Evolutionary conservation across 73 alveolate genomes (phyloP), one percentile per base, ranked within the genome.

Genomic region (Breviolum minutum): DNA sequence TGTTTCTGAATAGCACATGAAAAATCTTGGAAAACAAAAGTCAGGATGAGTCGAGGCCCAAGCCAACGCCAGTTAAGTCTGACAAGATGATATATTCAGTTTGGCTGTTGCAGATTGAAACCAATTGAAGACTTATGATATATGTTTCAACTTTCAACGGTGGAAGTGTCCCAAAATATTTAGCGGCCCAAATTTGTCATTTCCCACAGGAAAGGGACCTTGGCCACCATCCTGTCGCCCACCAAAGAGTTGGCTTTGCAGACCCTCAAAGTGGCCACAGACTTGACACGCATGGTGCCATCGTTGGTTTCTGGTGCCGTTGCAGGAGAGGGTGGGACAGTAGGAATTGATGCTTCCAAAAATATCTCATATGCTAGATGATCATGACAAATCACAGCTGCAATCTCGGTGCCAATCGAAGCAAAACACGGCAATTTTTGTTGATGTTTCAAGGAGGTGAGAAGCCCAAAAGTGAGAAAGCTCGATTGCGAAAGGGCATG

Each of bases 381-480:
- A n/a, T n/a, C n/a, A n/a, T n/a, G n/a, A n/a, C n/a, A n/a, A n/a
- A n/a, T n/a, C n/a, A n/a, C n/a, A n/a, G n/a, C n/a, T n/a, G n/a
- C n/a, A n/a, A n/a, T n/a, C n/a, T n/a, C n/a, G n/a, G n/a, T n/a
- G n/a, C n/a, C n/a, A n/a, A n/a, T n/a, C n/a, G n/a, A n/a, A n/a
- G n/a, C n/a, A n/a, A n/a, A n/a, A n/a, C n/a, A n/a, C n/a, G n/a
- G n/a, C n/a, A n/a, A n/a, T n/a, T n/a, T n/a, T n/a, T n/a, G n/a
- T n/a, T n/a, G n/a, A n/a, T n/a, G n/a, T n/a, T n/a, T 74, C 99
- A 99, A 99, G 99, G 99, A 13, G 99, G 99, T 40, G 99, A 99
- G 99, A 99, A 99, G 99, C 99, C 99, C 20, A 99, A 99, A 74
- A 99, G 99, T 68, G 99, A 99, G 99, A 99, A 99, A 92, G 99